Evolutionary conservation across 257 asterid species (phyloP).

Genomic region (Coffea canephora): DNA sequence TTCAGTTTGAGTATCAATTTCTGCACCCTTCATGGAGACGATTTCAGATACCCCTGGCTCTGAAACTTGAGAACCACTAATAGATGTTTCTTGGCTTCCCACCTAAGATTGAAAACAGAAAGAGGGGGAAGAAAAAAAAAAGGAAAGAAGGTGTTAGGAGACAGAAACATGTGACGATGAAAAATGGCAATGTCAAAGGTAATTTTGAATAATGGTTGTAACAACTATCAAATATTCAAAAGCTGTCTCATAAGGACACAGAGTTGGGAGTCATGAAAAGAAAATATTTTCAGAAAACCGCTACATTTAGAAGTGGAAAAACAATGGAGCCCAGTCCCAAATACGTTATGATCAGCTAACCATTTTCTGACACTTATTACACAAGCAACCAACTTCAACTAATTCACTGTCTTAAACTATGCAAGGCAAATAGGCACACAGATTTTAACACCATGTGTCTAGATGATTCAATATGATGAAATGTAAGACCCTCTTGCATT

Average conservation of each 20-base stretch:
- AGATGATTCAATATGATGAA: neutral
- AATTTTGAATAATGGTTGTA: neutral
- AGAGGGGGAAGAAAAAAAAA: neutral
- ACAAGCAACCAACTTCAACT: neutral
- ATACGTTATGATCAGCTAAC: neutral
- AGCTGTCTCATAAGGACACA: neutral
- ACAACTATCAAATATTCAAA: neutral
- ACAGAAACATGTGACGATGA: neutral
- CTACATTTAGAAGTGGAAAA: neutral
- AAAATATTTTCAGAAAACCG: neutral
- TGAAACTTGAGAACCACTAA: slow-evolving; percentile 81
- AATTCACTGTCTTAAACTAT: neutral
- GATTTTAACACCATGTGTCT: neutral
- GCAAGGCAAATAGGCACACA: neutral
- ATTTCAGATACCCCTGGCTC: slow-evolving; percentile 56
- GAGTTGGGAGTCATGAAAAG: neutral
- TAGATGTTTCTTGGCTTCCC: slow-evolving; percentile 70
- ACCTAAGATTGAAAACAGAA: slow-evolving; percentile 38
- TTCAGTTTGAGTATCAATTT: slow-evolving; percentile 49
- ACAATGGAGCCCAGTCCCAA: neutral
- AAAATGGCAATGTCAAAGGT: neutral
- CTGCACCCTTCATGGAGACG: slow-evolving; percentile 40
- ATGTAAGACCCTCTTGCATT: neutral
- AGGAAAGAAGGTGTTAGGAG: neutral
- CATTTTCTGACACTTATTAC: neutral